Conservation (phyloP, 176 grass and related monocot species). For the Eragrostis nindensis region DNA sequence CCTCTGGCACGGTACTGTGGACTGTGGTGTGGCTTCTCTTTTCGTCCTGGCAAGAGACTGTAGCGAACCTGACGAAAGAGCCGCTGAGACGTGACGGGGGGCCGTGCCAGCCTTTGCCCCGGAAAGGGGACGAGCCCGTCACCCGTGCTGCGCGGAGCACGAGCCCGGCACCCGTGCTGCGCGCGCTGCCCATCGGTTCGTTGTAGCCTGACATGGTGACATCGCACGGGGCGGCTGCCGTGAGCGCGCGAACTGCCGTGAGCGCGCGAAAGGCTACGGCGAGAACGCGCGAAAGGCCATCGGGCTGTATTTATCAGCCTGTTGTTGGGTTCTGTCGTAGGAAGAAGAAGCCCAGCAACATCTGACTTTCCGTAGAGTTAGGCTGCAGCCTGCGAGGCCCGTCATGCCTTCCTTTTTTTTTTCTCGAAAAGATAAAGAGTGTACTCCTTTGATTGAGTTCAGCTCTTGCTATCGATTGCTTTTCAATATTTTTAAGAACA, state of each 20-base stretch:
- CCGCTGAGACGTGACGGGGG: constrained; percentile 34
- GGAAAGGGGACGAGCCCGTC: constrained; percentile 21
- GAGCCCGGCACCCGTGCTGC: too few species aligned
- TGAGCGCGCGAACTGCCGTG: constrained; percentile 32
- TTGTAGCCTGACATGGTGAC: not conserved
- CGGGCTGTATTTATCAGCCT: too few species aligned
- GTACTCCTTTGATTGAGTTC: too few species aligned
- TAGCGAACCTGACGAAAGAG: constrained; percentile 6
- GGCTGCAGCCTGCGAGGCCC: not conserved
- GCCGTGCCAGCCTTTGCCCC: not conserved
- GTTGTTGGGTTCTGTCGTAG: too few species aligned
- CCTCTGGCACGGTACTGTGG: too few species aligned
- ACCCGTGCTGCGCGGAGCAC: too few species aligned
- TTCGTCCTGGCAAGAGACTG: not conserved
- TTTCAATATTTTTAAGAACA: not conserved
- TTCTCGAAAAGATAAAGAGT: not conserved
- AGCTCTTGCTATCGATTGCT: not conserved
- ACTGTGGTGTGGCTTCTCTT: not conserved
- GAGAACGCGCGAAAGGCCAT: too few species aligned
- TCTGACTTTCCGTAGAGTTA: not conserved
- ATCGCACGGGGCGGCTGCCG: not conserved
- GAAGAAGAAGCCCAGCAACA: not conserved
- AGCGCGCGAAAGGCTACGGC: constrained; percentile 5
- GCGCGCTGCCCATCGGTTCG: not conserved
- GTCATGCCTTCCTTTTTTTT: not conserved